Base-by-base conservation (phyloP, 805 yeast species). In the Ogataea naganishii region DNA sequence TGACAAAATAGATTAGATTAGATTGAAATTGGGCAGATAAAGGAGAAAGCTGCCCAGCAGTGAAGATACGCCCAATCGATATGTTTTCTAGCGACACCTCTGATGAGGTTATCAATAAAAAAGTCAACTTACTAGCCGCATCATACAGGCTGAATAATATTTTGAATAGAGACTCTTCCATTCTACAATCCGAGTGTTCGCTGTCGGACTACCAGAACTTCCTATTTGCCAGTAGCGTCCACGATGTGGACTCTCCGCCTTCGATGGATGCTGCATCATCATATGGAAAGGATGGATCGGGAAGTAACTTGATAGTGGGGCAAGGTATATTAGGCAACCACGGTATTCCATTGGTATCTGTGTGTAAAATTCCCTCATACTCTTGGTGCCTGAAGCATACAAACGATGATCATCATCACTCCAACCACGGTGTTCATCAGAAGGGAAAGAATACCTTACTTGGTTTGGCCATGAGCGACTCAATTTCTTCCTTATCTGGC, bases 311-410 rank as follows among this genome's bases (percentile, higher is more conserved):
- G 17, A 34, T 55, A 4, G 43, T 56, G 6, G 63, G 62, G 8
- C 60, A 56, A 35, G 53, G 58, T 4, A 58, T 58, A n/a, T 31
- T 26, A 2, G 43, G 46, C 25, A 58, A 53, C 32, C 39, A 47
- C 3, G 62, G 61, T 7, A 40, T 58, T 3, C 58, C 54, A 12
- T 31, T 55, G 16, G 41, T 36, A 12, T 45, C 56, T 8, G 33
- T 58, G 13, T 44, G 43, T 23, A 56, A 53, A 31, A 35, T 52
- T 11, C 63, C 63, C 7, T 46, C 49, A 12, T 58, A 58, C 30
- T 55, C 51, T 24, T 49, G 55, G 47, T 43, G 47, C 12, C 44
- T 48, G 25, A 49, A 42, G 29, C 52, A 52, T 31, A 57, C 52
- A 18, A 52, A 50, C 22, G 39, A 41, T n/a, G 46, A 44, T n/a